These are phyloP conservation scores for Pestalotiopsis sp. DNA, from an alignment of 2,329 filamentous ascomycete species.

Conservation along the genomic window DNA sequence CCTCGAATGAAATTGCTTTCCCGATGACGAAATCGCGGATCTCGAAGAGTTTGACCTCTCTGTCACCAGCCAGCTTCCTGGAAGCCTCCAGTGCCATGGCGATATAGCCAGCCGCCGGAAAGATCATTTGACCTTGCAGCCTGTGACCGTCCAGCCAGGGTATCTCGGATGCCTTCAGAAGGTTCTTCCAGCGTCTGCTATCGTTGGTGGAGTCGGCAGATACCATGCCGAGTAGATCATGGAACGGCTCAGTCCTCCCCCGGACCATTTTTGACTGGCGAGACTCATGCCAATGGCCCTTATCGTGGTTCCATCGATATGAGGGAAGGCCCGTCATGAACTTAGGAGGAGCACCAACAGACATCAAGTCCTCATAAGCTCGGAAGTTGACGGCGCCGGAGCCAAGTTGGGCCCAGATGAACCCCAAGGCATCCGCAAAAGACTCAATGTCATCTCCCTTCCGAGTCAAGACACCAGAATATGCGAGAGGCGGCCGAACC, in stretches of 20 bases:
- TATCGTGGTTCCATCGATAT: conserved; percentile 29
- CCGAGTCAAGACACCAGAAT: not conserved
- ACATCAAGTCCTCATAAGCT: not conserved
- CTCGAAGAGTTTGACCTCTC: not conserved
- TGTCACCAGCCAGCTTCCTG: not conserved
- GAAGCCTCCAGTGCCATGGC: conserved; percentile 43
- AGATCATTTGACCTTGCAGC: conserved; percentile 39
- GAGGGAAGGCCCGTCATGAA: not conserved
- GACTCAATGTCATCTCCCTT: not conserved
- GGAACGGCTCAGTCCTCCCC: conserved; percentile 16
- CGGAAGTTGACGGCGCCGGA: not conserved
- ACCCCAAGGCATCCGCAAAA: not conserved
- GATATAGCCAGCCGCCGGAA: conserved; percentile 45
- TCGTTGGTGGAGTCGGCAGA: conserved; percentile 29
- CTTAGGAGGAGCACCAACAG: not conserved
- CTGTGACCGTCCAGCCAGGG: conserved; percentile 38
- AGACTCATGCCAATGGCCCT: conserved; percentile 39
- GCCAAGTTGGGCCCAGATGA: not conserved
- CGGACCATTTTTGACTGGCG: conserved; percentile 37
- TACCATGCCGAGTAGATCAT: conserved; percentile 32
- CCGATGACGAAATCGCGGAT: not conserved
- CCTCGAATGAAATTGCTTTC: not conserved
- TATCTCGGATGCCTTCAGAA: conserved; percentile 32
- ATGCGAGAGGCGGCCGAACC: not conserved
- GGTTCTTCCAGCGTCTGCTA: conserved; percentile 35